Percentiles rank a stretch among this genome's conserved stretches.
Evolutionary conservation across 352 stramenopile species (phyloP).

Genomic region (Phytophthora chlamydospora): DNA sequence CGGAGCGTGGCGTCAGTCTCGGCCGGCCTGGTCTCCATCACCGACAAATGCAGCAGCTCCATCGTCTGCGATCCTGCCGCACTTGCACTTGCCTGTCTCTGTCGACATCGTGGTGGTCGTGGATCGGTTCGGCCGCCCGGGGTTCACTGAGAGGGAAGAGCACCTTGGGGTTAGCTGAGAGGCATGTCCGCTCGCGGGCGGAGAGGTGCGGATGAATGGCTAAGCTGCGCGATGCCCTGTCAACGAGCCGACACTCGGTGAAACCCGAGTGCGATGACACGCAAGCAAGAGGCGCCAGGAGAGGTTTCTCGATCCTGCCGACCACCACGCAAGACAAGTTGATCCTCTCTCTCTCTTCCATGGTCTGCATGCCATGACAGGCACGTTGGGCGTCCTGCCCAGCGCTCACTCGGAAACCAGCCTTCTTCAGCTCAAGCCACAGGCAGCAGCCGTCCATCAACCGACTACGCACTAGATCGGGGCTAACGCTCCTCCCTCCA

Average conservation of each 20-base stretch:
- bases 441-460: not conserved
- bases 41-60: constrained; percentile 7
- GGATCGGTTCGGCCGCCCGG: constrained; percentile 22
- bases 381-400: not conserved
- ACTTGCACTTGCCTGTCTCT: constrained; percentile 27
- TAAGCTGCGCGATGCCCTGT: constrained; percentile 13
- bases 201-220: constrained; percentile 24
- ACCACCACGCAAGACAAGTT: constrained; percentile 9
- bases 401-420: constrained; percentile 30
- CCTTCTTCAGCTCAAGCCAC: constrained; percentile 26
- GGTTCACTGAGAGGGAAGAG: constrained; percentile 31
- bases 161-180: constrained; percentile 23
- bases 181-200: constrained; percentile 10
- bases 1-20: constrained; percentile 21
- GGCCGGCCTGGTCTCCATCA: constrained; percentile 15
- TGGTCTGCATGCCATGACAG: not conserved
- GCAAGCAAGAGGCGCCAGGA: constrained; percentile 13
- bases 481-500: not conserved
- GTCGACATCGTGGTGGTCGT: not conserved
- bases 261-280: constrained; percentile 21
- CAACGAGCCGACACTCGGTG: constrained; percentile 26
- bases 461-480: not conserved
- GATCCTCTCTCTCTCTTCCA: not conserved
- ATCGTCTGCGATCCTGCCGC: not conserved
- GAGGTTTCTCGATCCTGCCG: constrained; percentile 14